These are phyloP conservation scores for Globomyces sp. DNA, from an alignment of 371 early-diverging fungal genomes.

Conservation along the genomic window DNA sequence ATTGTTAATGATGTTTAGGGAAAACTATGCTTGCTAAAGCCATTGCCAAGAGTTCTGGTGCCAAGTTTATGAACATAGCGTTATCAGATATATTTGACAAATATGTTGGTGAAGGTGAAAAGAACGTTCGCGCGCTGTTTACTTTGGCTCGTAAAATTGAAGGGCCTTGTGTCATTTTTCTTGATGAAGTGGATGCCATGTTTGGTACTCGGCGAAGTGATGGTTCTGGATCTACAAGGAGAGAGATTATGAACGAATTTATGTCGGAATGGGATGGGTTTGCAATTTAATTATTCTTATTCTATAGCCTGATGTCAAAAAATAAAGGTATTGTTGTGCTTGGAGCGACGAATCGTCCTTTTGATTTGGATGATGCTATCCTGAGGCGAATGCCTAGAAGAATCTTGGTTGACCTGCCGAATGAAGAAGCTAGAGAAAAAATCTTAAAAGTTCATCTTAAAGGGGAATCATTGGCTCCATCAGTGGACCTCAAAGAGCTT, in stretches of 20 bases:
- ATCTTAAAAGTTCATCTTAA: conserved; percentile 79
- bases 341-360: conserved; percentile 97
- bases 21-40: conserved; percentile 97
- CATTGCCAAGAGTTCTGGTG: conserved; percentile 93
- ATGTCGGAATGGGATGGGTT: conserved; percentile 98
- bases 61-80: conserved; percentile 88
- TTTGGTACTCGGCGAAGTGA: conserved; percentile 78
- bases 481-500: conserved; percentile 22
- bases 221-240: conserved; percentile 54
- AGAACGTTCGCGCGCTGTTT: conserved; percentile 93
- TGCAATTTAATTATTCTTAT: conserved; percentile 27
- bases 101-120: conserved; percentile 98
- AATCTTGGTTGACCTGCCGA: conserved; percentile 89
- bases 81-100: conserved; percentile 95
- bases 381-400: conserved; percentile 95
- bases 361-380: conserved; percentile 97
- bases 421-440: conserved; percentile 71
- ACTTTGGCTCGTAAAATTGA: conserved; percentile 88
- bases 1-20: conserved; percentile 44
- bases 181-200: conserved; percentile 98
- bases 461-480: conserved; percentile 55
- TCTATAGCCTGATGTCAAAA: conserved; percentile 52
- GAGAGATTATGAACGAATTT: conserved; percentile 93
- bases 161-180: conserved; percentile 95
- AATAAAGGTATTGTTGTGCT: conserved; percentile 83